A percentile compares a stretch with the other conserved stretches of the same genome.
These are phyloP conservation scores for Cyberlindnera suaveolens DNA, from an alignment of 805 yeast species.

Conservation along the genomic window DNA sequence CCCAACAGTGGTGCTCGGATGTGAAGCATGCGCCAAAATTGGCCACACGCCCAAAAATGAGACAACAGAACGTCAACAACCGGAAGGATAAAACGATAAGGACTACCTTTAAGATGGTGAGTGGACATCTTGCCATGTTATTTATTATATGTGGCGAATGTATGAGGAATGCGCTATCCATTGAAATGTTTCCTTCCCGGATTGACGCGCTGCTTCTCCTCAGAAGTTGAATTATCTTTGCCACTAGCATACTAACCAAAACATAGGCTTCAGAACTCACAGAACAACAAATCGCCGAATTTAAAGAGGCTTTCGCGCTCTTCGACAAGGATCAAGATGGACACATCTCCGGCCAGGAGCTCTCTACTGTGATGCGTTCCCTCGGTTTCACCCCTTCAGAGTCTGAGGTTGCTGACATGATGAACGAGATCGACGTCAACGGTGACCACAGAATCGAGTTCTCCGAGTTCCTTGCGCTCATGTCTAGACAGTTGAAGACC, in stretches of 20 bases:
- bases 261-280: conserved; percentile 62
- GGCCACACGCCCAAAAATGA: not conserved
- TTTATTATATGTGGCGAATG: not conserved
- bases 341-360: conserved; percentile 88
- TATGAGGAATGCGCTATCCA: not conserved
- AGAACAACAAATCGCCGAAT: conserved; percentile 93
- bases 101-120: no score
- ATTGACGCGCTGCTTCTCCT: not conserved
- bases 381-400: conserved; percentile 96
- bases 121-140: not conserved
- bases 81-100: not conserved
- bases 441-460: conserved; percentile 87
- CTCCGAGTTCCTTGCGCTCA: conserved; percentile 76
- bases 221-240: not conserved
- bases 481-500: conserved; percentile 84
- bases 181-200: no score
- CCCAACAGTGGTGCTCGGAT: no score
- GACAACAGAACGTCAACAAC: not conserved
- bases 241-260: conserved; percentile 5
- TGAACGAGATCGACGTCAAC: conserved; percentile 94
- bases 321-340: conserved; percentile 98
- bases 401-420: conserved; percentile 91
- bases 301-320: conserved; percentile 95
- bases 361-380: conserved; percentile 99
- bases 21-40: no score